A percentile compares a stretch with the other conserved stretches of the same genome.
These are phyloP conservation scores for Phenoliferia sp. DNA, from an alignment of 1,284 basidiomycete species.

Conservation along the genomic window DNA sequence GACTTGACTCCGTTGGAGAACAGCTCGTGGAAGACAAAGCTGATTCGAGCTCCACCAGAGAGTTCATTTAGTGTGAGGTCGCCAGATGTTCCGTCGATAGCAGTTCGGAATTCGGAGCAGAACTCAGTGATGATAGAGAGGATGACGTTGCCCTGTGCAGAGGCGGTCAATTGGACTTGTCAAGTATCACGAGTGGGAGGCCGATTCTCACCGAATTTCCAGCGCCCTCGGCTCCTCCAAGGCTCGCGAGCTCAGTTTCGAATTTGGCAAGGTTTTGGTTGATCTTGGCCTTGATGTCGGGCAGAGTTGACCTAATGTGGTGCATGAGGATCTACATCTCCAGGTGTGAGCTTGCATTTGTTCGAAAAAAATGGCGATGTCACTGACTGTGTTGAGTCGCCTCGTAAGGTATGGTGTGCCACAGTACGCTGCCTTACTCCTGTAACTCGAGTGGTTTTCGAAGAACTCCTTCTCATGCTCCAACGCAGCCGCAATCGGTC, in stretches of 20 bases:
- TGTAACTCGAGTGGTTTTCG: slow-evolving; percentile 86
- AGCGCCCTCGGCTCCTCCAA: slow-evolving; percentile 83
- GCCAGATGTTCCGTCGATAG: slow-evolving; percentile 95
- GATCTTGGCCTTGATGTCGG: slow-evolving; percentile 94
- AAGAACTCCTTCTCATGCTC: slow-evolving; percentile 90
- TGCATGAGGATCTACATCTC: slow-evolving; percentile 96
- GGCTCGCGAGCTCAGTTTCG: slow-evolving; percentile 71
- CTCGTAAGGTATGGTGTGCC: slow-evolving; percentile 96
- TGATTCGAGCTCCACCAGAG: slow-evolving; percentile 93
- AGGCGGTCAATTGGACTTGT: neutral
- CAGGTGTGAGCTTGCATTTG: too few relatives aligned
- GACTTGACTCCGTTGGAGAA: slow-evolving; percentile 93
- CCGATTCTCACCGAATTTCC: slow-evolving; percentile 57
- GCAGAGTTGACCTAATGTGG: slow-evolving; percentile 91
- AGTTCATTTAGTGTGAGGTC: slow-evolving; percentile 91
- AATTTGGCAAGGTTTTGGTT: slow-evolving; percentile 79
- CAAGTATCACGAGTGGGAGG: neutral
- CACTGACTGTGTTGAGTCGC: slow-evolving; percentile 84
- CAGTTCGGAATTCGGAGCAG: slow-evolving; percentile 89
- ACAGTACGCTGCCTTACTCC: slow-evolving; percentile 89
- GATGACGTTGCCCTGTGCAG: slow-evolving; percentile 63
- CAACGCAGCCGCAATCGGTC: slow-evolving; percentile 75
- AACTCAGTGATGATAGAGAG: slow-evolving; percentile 96
- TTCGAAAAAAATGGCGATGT: neutral
- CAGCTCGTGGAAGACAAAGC: slow-evolving; percentile 96